phyloP scores from a whole-genome alignment of 2,329 filamentous ascomycete genomes.

The Aspergillus sergii region DNA sequence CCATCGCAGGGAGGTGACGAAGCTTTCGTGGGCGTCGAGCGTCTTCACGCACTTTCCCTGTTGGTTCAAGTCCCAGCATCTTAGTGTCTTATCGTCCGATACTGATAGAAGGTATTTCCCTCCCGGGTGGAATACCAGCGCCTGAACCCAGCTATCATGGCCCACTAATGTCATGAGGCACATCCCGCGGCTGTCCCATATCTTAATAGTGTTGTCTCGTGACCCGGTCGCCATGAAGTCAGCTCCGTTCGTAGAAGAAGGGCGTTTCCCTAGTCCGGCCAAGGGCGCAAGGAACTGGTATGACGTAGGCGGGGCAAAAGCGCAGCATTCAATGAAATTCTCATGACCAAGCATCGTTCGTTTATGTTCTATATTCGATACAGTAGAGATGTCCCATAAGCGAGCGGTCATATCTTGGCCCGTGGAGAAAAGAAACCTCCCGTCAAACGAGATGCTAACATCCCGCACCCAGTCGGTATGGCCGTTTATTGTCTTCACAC shows the following conservation, averaged over 20 bases:
- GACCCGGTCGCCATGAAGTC: conserved; percentile 88
- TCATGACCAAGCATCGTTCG: conserved; percentile 81
- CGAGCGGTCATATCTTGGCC: conserved; percentile 81
- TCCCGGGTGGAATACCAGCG: conserved; percentile 81
- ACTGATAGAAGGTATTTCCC: conserved; percentile 85
- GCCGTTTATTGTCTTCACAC: conserved; percentile 83
- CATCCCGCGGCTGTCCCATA: conserved; percentile 83
- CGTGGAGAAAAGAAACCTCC: conserved; percentile 78
- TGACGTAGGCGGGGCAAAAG: conserved; percentile 74
- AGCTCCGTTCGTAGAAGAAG: conserved; percentile 65
- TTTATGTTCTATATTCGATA: conserved; percentile 70
- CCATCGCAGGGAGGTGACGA: conserved; percentile 84
- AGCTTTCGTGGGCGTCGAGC: conserved; percentile 75
- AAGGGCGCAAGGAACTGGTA: conserved; percentile 74
- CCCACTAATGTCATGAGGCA: conserved; percentile 80
- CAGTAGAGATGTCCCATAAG: conserved; percentile 74
- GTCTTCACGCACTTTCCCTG: conserved; percentile 86
- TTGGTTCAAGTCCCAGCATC: conserved; percentile 89
- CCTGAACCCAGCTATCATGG: conserved; percentile 92
- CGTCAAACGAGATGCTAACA: conserved; percentile 79
- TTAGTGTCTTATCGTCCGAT: conserved; percentile 83
- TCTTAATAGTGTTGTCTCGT: conserved; percentile 82
- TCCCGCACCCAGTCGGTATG: conserved; percentile 92
- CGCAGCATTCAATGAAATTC: conserved; percentile 79
- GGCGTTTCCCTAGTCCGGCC: conserved; percentile 79